Conservation (phyloP, 2,329 filamentous ascomycete species). For the Paecilomyces formosus region DNA sequence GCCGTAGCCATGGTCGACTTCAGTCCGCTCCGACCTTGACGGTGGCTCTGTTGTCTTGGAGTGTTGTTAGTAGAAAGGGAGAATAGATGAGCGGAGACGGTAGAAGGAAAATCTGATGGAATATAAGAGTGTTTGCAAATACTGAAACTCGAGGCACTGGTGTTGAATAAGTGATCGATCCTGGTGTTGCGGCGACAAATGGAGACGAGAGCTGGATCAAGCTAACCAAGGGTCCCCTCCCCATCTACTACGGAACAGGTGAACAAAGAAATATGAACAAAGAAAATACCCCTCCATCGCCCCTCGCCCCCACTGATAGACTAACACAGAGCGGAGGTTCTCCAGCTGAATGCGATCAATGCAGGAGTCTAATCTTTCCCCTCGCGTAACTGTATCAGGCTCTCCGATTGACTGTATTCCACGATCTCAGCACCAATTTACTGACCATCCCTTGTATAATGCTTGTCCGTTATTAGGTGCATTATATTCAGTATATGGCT, state of each 20-base stretch:
- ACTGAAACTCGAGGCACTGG: not conserved
- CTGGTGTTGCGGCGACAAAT: not conserved
- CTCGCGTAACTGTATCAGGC: not conserved
- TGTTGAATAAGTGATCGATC: not conserved
- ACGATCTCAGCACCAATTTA: not conserved
- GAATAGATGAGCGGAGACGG: not conserved
- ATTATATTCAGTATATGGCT: not conserved
- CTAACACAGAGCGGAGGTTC: too few relatives aligned
- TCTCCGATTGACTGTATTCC: not conserved
- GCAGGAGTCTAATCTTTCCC: not conserved
- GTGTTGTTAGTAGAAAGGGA: not conserved
- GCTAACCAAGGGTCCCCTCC: not conserved
- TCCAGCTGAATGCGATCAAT: not conserved
- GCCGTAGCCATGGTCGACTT: not conserved
- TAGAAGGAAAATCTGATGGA: not conserved
- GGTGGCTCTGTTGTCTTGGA: not conserved
- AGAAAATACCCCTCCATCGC: too few relatives aligned
- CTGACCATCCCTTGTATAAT: not conserved
- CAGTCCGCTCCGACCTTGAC: not conserved
- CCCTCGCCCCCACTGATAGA: not conserved
- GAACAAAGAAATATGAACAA: not conserved
- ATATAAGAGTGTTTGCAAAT: not conserved
- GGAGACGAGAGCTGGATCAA: not conserved
- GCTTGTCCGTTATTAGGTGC: not conserved
- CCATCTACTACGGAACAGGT: not conserved